Conservation (phyloP, 2,329 filamentous ascomycete species). For the Penicillium palitans region DNA sequence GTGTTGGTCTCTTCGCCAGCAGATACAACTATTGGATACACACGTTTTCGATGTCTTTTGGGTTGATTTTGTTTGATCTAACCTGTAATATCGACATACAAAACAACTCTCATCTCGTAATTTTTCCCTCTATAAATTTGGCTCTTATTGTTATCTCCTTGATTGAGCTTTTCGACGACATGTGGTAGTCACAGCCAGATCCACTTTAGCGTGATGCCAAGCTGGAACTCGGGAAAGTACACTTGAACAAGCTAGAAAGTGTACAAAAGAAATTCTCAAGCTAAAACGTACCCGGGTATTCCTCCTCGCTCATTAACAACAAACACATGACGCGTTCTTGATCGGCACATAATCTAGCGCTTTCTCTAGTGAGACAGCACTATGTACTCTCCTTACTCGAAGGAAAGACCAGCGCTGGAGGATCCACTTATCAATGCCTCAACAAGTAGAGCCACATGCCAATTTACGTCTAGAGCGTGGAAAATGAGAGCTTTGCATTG, state of each 20-base stretch:
- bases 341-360: background rate
- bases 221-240: background rate
- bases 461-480: background rate
- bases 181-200: background rate
- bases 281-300: background rate
- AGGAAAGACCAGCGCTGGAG: background rate
- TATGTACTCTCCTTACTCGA: background rate
- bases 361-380: background rate
- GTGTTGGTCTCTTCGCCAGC: background rate
- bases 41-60: background rate
- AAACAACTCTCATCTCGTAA: background rate
- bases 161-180: background rate
- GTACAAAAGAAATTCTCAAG: background rate
- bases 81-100: background rate
- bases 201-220: constrained; percentile 4
- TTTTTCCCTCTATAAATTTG: background rate
- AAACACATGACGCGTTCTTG: background rate
- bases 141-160: background rate
- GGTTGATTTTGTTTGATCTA: background rate
- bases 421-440: background rate
- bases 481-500: background rate
- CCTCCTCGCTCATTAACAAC: background rate
- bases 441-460: background rate
- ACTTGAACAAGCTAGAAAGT: background rate
- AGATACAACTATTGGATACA: background rate